A percentile compares a stretch with the other conserved stretches of the same genome.
phyloP scores from a whole-genome alignment of 1,284 basidiomycete species.

The Tylopilus sp. region DNA sequence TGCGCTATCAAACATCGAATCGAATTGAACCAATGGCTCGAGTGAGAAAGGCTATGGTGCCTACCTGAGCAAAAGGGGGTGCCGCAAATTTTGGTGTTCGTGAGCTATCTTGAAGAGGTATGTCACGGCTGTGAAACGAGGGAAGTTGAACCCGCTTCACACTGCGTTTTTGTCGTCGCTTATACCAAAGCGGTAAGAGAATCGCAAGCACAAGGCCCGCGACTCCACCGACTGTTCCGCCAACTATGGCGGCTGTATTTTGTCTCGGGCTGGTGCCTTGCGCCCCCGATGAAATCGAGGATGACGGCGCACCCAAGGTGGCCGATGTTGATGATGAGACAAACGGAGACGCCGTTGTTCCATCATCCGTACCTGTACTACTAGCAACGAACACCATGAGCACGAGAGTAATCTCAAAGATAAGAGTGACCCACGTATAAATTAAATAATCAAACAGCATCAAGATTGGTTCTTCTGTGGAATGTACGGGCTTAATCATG shows the following conservation, averaged over 20 bases:
- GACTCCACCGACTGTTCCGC: slow-evolving; percentile 17
- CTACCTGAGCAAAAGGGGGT: background rate
- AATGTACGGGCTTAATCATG: slow-evolving; percentile 8
- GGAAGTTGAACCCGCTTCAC: background rate
- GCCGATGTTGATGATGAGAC: background rate
- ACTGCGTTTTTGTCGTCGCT: background rate
- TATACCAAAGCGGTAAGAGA: slow-evolving; percentile 7
- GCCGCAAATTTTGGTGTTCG: background rate
- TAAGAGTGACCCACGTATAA: slow-evolving; percentile 6
- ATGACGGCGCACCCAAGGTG: background rate
- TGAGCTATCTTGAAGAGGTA: background rate
- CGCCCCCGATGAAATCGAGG: background rate
- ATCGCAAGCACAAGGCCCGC: background rate
- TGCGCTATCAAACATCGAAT: background rate
- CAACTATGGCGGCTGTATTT: slow-evolving; percentile 13
- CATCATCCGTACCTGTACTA: slow-evolving; percentile 10
- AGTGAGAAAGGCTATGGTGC: background rate
- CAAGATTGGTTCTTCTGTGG: background rate
- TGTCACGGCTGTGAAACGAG: background rate
- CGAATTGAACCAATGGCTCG: background rate
- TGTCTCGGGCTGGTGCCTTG: background rate
- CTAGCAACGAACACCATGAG: background rate
- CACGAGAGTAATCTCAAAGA: background rate
- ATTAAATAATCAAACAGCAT: slow-evolving; percentile 15
- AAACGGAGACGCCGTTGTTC: background rate